Base-by-base conservation (phyloP, 2,329 filamentous ascomycete genomes). In the Eutypa lata region DNA sequence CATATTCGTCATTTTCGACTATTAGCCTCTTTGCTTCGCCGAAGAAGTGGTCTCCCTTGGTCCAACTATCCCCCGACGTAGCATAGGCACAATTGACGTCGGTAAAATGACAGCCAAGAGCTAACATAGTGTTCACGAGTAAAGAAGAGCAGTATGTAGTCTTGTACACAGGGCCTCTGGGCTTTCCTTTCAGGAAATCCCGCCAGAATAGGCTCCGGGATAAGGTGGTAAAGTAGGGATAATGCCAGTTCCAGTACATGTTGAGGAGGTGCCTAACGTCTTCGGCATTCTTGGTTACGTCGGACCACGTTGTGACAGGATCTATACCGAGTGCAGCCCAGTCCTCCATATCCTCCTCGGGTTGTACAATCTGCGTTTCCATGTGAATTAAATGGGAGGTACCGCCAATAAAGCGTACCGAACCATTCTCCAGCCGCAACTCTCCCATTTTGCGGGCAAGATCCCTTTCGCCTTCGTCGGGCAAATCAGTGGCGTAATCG, bases 201-300 rank as follows among this genome's bases (percentile, higher is more conserved):
- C 87, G 82, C 66, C 90, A 92, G 68, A 99, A 97, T 31, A 96
- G 75, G 37, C 81, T 85, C 68, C 90, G 95, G 13, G 92, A 93
- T 7, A 97, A 76, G 0, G 90, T 94, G 3, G 91, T 93, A 69
- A 97, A 99, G 72, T 94, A 97, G 18, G 91, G 87, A 70, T 97
- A 97, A 71, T 97, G 94, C 89, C 93, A 97, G 62, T 87, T 91
- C 73, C 97, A 97, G 73, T 99, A 99, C 90, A 97, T 92, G 65
- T 92, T 93, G 67, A 99, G 84, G 18, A 99, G 82, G 70, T 97
- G 93, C 16, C 86, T 82, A 61, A 97, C 85, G 45, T 96, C 78
- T 50, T 88, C 82, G 22, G 85, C 79, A 67, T 97, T 91, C 48
- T 84, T 78, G 1, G 91, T 96, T 45, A 96, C 91, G 16, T 79